phyloP scores from a whole-genome alignment of 495 filamentous ascomycete genomes.

The Entonaema liquescens region DNA sequence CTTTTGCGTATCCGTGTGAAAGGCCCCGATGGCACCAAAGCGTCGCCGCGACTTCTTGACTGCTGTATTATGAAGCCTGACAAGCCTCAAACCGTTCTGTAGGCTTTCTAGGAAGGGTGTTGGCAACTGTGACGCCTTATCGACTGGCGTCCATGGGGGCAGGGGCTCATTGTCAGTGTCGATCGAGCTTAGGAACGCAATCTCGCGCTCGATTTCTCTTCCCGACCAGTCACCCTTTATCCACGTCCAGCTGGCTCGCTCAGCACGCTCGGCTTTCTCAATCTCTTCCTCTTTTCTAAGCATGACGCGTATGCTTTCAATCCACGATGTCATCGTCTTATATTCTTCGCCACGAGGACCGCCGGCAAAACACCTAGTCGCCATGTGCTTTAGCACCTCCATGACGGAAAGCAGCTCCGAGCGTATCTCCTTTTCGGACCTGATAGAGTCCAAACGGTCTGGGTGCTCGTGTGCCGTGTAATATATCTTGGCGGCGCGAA shows the following conservation, averaged over 20 bases:
- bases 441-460: slow-evolving; percentile 82
- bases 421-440: slow-evolving; percentile 81
- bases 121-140: slow-evolving; percentile 64
- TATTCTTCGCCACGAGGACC: slow-evolving; percentile 81
- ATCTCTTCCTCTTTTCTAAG: slow-evolving; percentile 75
- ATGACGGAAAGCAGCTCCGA: slow-evolving; percentile 82
- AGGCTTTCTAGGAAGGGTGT: slow-evolving; percentile 79
- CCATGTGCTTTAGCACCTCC: slow-evolving; percentile 90
- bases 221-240: slow-evolving; percentile 80
- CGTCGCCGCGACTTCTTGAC: slow-evolving; percentile 83
- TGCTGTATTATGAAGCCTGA: slow-evolving; percentile 87
- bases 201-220: slow-evolving; percentile 78
- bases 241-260: slow-evolving; percentile 83
- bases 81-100: slow-evolving; percentile 79
- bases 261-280: slow-evolving; percentile 75
- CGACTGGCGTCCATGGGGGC: slow-evolving; percentile 74
- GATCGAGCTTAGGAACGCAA: slow-evolving; percentile 78
- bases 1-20: slow-evolving; percentile 89
- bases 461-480: slow-evolving; percentile 88
- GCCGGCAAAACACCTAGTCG: slow-evolving; percentile 83
- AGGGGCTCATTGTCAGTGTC: slow-evolving; percentile 59
- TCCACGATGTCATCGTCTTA: slow-evolving; percentile 77
- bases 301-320: slow-evolving; percentile 76
- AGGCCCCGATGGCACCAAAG: slow-evolving; percentile 90
- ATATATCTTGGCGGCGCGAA: slow-evolving; percentile 93